A percentile compares a stretch with the other conserved stretches of the same genome.
Conservation (phyloP, 1,139 yeast species). For the Kodamaea sp. region DNA sequence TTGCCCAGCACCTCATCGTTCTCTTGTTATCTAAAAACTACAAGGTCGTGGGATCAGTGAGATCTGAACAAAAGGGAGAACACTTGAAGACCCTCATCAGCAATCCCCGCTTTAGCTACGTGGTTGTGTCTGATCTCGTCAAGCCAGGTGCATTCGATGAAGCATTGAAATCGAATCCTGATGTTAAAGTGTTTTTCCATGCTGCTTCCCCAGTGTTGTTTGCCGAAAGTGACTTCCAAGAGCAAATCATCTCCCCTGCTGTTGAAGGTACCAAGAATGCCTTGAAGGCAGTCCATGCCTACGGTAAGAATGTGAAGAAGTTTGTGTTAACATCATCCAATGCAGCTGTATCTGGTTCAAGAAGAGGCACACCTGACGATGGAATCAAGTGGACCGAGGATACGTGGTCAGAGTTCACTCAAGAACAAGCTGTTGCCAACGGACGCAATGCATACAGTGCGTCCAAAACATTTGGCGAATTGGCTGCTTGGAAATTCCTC, state of each 20-base stretch:
- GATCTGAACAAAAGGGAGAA: slow-evolving; percentile 35
- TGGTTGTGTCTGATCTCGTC: slow-evolving; percentile 52
- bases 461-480: slow-evolving; percentile 41
- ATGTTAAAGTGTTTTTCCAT: slow-evolving; percentile 56
- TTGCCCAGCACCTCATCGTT: slow-evolving; percentile 31
- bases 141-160: slow-evolving; percentile 52
- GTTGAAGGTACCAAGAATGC: slow-evolving; percentile 50
- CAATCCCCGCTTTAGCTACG: slow-evolving; percentile 36
- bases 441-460: slow-evolving; percentile 30
- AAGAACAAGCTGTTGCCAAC: slow-evolving; percentile 29
- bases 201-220: slow-evolving; percentile 56
- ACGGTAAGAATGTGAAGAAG: slow-evolving; percentile 22
- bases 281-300: slow-evolving; percentile 33
- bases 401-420: slow-evolving; percentile 40
- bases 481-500: slow-evolving; percentile 44
- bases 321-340: slow-evolving; percentile 31
- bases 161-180: slow-evolving; percentile 48
- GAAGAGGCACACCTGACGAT: slow-evolving; percentile 11
- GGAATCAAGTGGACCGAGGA: slow-evolving; percentile 27
- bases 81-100: background rate
- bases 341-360: slow-evolving; percentile 25
- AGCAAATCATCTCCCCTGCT: slow-evolving; percentile 51
- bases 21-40: slow-evolving; percentile 25
- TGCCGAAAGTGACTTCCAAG: slow-evolving; percentile 33
- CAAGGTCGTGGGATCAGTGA: slow-evolving; percentile 37